phyloP scores from a whole-genome alignment of 208 protist genomes.

The Leptomonas pyrrhocoris region DNA sequence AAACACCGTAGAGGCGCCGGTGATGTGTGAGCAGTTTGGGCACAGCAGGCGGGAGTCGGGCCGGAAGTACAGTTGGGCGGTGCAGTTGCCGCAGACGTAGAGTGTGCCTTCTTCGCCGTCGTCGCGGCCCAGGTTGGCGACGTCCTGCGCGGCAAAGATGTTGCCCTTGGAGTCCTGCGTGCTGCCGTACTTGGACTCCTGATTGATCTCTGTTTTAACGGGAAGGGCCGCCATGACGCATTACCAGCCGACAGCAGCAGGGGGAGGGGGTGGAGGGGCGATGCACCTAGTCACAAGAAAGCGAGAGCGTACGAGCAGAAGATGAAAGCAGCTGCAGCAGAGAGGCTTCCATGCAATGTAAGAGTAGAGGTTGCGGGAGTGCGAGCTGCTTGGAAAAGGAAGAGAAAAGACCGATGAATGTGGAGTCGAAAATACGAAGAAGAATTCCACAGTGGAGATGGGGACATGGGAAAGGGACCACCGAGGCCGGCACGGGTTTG shows the following conservation, averaged over 20 bases:
- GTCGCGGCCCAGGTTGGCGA: constrained; percentile 5
- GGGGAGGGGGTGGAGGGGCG: neutral
- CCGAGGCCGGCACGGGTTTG: too few relatives aligned
- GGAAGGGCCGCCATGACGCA: constrained; percentile 15
- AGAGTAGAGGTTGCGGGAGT: too few relatives aligned
- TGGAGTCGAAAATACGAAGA: neutral
- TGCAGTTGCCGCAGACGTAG: constrained; percentile 89
- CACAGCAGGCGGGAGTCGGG: constrained; percentile 67
- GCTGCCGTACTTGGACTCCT: constrained; percentile 14
- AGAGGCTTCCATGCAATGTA: too few relatives aligned
- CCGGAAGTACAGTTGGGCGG: constrained; percentile 57
- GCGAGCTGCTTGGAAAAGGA: too few relatives aligned
- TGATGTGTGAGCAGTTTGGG: constrained; percentile 76
- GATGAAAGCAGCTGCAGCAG: neutral
- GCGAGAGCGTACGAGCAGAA: neutral
- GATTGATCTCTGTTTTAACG: constrained; percentile 38
- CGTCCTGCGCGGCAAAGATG: constrained; percentile 19
- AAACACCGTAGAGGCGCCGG: constrained; percentile 87
- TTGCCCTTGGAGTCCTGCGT: constrained; percentile 39
- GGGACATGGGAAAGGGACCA: too few relatives aligned
- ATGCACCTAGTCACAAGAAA: neutral
- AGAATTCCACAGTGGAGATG: neutral
- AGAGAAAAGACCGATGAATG: neutral
- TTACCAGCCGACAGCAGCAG: neutral
- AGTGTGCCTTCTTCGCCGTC: constrained; percentile 50